Percentiles rank a stretch among this genome's conserved stretches.
These are phyloP conservation scores for Chernovozyma sophiae-reginae DNA, from an alignment of 1,139 yeast genomes.

Conservation along the genomic window DNA sequence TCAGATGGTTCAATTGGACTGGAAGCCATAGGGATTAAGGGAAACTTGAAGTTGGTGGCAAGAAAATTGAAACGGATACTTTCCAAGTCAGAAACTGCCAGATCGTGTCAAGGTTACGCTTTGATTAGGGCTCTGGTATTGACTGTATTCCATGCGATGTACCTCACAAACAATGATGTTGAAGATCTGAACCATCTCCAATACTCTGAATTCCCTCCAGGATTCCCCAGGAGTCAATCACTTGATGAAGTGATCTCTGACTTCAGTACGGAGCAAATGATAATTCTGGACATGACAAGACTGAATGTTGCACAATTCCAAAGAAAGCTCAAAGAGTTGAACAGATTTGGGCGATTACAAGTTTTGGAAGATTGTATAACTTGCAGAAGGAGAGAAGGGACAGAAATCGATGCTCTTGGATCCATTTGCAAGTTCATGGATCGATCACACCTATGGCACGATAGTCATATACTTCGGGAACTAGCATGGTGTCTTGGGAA, in stretches of 20 bases:
- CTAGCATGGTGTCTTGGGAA: neutral
- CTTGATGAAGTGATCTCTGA: neutral
- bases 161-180: neutral
- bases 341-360: neutral
- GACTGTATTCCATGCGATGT: neutral
- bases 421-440: neutral
- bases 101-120: neutral
- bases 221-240: neutral
- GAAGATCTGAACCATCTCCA: neutral
- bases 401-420: neutral
- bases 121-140: neutral
- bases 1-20: neutral
- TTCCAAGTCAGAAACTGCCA: neutral
- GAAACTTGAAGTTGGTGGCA: neutral
- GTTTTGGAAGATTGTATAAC: neutral
- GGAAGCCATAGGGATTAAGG: neutral
- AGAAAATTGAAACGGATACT: neutral
- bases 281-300: neutral
- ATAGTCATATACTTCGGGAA: neutral
- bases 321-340: neutral
- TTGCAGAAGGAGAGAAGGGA: neutral
- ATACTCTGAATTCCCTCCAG: neutral
- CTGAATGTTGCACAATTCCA: neutral
- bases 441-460: neutral
- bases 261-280: neutral